Evolutionary conservation across 495 filamentous ascomycete species (phyloP).

Genomic region (Penicillium daleae): DNA sequence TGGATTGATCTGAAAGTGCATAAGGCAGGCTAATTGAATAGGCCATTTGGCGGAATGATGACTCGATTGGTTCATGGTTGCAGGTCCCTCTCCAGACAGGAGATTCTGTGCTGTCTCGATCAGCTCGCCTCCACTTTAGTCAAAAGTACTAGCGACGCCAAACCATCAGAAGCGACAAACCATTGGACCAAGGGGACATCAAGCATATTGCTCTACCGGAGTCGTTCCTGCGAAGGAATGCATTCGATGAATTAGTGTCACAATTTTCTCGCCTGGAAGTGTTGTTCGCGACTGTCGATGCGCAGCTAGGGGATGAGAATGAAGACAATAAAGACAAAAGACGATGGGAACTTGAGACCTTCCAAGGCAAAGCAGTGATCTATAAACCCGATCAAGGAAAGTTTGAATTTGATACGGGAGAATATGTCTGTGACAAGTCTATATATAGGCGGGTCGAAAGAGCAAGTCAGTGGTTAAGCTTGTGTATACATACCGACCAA

Average conservation of each 20-base stretch:
- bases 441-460: neutral
- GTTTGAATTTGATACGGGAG: neutral
- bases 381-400: neutral
- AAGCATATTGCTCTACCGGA: neutral
- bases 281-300: neutral
- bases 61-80: neutral
- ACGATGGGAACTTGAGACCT: neutral
- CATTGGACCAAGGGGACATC: neutral
- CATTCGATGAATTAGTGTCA: neutral
- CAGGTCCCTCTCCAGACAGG: neutral
- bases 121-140: neutral
- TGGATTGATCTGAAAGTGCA: neutral
- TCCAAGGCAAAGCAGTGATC: neutral
- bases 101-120: neutral
- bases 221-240: neutral
- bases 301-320: neutral
- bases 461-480: neutral
- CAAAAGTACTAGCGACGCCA: neutral
- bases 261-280: neutral
- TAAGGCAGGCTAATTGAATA: neutral
- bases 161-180: neutral
- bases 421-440: neutral
- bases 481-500: neutral
- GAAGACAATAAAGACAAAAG: neutral
- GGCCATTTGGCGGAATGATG: neutral